Base-by-base conservation (phyloP, 2,329 filamentous ascomycete genomes). In the Fusarium pseudocircinatum region DNA sequence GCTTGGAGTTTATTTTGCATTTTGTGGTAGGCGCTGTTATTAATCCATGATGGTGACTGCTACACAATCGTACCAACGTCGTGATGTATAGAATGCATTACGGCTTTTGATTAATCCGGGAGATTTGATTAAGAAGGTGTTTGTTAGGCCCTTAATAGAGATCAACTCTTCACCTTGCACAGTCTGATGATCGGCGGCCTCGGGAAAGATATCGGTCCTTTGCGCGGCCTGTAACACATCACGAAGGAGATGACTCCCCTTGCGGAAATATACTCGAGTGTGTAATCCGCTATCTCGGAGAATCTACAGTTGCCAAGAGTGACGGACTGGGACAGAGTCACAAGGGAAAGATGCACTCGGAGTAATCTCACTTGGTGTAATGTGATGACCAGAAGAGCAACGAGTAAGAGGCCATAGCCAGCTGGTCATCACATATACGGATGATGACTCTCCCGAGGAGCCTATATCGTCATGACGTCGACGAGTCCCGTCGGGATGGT, bases 181-280 rank as follows among this genome's bases (percentile, higher is more conserved):
- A 39, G 34, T 39, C 34, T 28, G 34, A n/a, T 8, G 10, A n/a
- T 22, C 5, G 26, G n/a, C n/a, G n/a, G 50, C 43, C 53, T 40
- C 50, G 24, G 59, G 59, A 34, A 44, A 57, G 28, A 54, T 63
- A 74, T 75, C 73, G 68, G 73, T 58, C 72, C 72, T 73, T 75
- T 66, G 59, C 34, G 26, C 36, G 20, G 34, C 13, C 43, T 58
- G 74, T 75, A 43, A 59, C 72, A 76, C 72, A 22, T 42, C 24
- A 20, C 43, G 28, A 62, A 60, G 72, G 72, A 75, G 69, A 69
- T 65, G 30, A 44, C 64, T 62, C 69, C 74, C 63, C 32, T 73
- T 75, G 47, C 52, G 66, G 69, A 67, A 76, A 47, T 53, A 43
- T 57, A 50, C 50, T 60, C 54, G 50, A 62, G 44, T 61, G 64